These are phyloP conservation scores for Phytopythium delawarense DNA, from an alignment of 352 stramenopile genomes.

Conservation along the genomic window DNA sequence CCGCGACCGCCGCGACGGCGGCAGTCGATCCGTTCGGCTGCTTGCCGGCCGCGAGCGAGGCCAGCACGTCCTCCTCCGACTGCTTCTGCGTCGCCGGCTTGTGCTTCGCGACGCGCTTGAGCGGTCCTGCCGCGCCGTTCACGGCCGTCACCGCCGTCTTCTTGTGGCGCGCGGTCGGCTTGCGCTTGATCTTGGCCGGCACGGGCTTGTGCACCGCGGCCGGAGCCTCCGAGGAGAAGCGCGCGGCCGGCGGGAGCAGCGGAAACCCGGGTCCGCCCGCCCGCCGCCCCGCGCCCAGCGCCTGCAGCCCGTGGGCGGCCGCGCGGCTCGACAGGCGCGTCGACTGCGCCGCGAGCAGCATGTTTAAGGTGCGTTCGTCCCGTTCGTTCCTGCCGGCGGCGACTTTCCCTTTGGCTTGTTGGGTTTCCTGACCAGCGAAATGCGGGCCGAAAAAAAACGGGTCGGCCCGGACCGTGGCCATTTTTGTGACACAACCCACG, in stretches of 20 bases:
- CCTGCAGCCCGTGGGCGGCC: neutral
- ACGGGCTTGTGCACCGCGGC: conserved; percentile 15
- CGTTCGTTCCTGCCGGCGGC: neutral
- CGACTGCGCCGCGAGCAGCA: conserved; percentile 2
- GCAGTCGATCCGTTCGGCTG: conserved; percentile 8
- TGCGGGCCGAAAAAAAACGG: too few relatives aligned
- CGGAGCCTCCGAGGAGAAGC: neutral
- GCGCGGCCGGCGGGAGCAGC: neutral
- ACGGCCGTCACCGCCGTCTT: conserved; percentile 13
- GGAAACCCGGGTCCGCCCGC: neutral
- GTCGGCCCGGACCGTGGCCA: too few relatives aligned
- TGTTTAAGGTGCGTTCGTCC: neutral
- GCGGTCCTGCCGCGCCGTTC: conserved; percentile 11
- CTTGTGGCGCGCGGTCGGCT: conserved; percentile 22
- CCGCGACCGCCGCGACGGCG: conserved; percentile 4
- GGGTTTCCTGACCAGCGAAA: neutral
- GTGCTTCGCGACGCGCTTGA: neutral
- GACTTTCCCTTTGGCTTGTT: neutral
- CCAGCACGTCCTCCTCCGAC: conserved; percentile 33
- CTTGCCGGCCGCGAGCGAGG: conserved; percentile 12
- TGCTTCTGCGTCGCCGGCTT: conserved; percentile 26
- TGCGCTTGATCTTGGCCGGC: conserved; percentile 26
- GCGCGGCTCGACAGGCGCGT: neutral
- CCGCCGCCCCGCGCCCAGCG: neutral
- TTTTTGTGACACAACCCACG: too few relatives aligned